Evolutionary conservation across 768 basidiomycete species (phyloP), one percentile per base, ranked within the genome.

Genomic region (Russula abietina): DNA sequence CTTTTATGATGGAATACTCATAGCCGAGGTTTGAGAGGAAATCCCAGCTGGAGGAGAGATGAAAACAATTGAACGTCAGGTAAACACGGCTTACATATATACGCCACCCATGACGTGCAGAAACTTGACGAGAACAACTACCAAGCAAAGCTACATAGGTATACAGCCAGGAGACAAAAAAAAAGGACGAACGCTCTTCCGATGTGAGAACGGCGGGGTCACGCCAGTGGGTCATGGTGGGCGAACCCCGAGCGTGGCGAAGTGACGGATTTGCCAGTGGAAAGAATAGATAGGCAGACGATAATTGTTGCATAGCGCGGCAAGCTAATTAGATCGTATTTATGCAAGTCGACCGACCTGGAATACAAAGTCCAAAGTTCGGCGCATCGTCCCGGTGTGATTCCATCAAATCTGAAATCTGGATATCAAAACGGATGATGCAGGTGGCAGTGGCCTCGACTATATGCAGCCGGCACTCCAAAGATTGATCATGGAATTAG

Each of bases 81-180:
- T 8, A 17, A 48, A 22, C 22, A 26, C 39, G 41, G 5, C 56
- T 51, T n/a, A 64, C 65, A 66, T 55, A 48, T 66, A 59, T 33
- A 66, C 14, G 16, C 65, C 63, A 19, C 52, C 64, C 12, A 59
- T 19, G 22, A 65, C 57, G 46, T 64, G 57, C 3, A 43, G 14
- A 6, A 60, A 26, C 48, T 65, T 65, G 50, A 60, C 11, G 9
- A 65, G 30, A 22, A 43, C 38, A 17, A 49, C 64, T 65, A 28
- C 26, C 19, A 24, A 8, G 43, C 32, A 46, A 39, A 6, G n/a
- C 5, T 7, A 33, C 24, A 26, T 53, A 10, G 39, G 17, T 26
- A 41, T 12, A 52, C 5, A 4, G 5, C 28, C 30, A 14, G 2
- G 30, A 28, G 43, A 26, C n/a, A 2, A 16, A 8, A 19, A 36